phyloP scores from a whole-genome alignment of 768 basidiomycete genomes.

The Boletus subcaerulescens region DNA sequence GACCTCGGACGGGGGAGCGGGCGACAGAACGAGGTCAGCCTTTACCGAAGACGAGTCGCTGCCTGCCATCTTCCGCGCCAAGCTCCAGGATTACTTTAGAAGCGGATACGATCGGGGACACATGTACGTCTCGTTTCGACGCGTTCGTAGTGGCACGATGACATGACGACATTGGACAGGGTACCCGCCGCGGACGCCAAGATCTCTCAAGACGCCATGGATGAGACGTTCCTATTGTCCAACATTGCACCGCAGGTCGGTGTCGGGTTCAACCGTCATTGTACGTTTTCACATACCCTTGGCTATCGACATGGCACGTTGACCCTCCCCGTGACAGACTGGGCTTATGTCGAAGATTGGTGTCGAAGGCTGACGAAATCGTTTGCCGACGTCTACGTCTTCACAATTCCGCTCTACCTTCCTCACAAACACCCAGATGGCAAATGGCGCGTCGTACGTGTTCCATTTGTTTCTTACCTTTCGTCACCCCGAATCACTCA shows the following conservation, averaged over 20 bases:
- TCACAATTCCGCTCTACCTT: constrained; percentile 96
- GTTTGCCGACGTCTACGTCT: constrained; percentile 95
- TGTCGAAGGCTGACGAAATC: constrained; percentile 83
- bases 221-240: constrained; percentile 91
- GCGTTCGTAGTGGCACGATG: neutral
- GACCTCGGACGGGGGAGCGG: constrained; percentile 40
- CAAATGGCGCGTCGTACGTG: constrained; percentile 90
- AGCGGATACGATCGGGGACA: constrained; percentile 97
- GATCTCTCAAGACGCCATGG: constrained; percentile 86
- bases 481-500: neutral
- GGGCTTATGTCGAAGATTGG: constrained; percentile 97
- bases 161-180: constrained; percentile 41
- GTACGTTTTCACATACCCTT: constrained; percentile 38
- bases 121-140: constrained; percentile 58
- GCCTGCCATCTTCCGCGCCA: constrained; percentile 76
- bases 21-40: constrained; percentile 69
- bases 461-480: neutral
- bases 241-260: constrained; percentile 99
- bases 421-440: constrained; percentile 84
- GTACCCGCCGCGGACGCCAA: constrained; percentile 98
- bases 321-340: constrained; percentile 50
- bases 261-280: constrained; percentile 95
- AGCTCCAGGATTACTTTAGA: constrained; percentile 82
- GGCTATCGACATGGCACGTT: neutral
- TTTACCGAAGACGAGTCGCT: constrained; percentile 84